Evolutionary conservation across 768 basidiomycete genomes (phyloP).

Genomic region (Mycena alexandri): DNA sequence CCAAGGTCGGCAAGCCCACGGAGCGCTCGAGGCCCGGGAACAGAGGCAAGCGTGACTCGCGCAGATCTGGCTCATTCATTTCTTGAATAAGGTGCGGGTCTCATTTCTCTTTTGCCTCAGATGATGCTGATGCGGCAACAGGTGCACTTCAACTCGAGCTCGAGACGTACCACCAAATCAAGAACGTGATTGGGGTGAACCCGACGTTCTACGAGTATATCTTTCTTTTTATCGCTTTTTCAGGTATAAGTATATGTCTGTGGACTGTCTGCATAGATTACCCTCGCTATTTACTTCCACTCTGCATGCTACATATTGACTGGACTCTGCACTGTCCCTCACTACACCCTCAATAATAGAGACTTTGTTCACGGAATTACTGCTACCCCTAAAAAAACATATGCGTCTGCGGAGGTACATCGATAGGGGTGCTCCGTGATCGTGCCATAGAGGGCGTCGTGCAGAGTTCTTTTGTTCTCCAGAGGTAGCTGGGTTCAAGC

Average conservation of each 20-base stretch:
- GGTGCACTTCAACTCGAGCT: slow-evolving; percentile 97
- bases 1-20: slow-evolving; percentile 95
- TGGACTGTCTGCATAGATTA: slow-evolving; percentile 18
- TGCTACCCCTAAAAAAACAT: too few relatives aligned
- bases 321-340: slow-evolving; percentile 15
- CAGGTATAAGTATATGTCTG: slow-evolving; percentile 2
- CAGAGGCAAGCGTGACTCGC: slow-evolving; percentile 97
- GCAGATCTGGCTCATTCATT: slow-evolving; percentile 97
- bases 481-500: too few relatives aligned
- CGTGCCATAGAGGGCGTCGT: too few relatives aligned
- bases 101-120: background rate
- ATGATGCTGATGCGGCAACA: slow-evolving; percentile 46
- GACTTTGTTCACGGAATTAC: too few relatives aligned
- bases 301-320: slow-evolving; percentile 9
- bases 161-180: slow-evolving; percentile 99
- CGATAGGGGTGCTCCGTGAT: too few relatives aligned
- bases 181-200: slow-evolving; percentile 99
- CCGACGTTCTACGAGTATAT: slow-evolving; percentile 98
- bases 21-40: slow-evolving; percentile 96
- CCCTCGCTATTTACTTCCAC: slow-evolving; percentile 10
- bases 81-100: slow-evolving; percentile 90
- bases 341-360: slow-evolving; percentile 8
- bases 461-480: too few relatives aligned
- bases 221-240: slow-evolving; percentile 42
- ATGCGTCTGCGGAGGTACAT: too few relatives aligned